phyloP scores from a whole-genome alignment of 108 stramenopile genomes.

The Cyclostephanos invisitatus region DNA sequence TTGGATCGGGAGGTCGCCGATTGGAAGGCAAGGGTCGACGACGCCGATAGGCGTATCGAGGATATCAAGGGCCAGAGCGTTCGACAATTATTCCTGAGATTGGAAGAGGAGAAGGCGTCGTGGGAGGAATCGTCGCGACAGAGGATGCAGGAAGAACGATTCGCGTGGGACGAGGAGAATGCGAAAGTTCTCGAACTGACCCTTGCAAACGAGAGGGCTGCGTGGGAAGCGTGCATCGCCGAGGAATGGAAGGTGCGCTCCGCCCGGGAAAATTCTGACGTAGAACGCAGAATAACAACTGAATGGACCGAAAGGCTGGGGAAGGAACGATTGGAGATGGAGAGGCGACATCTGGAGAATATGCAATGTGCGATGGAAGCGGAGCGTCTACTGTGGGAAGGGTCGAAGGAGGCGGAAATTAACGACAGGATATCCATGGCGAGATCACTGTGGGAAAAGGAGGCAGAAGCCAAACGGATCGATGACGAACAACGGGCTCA shows the following conservation, averaged over 20 bases:
- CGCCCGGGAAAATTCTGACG: constrained; percentile 2
- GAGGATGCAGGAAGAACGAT: constrained; percentile 30
- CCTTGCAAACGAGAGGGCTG: constrained; percentile 20
- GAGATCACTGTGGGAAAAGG: constrained; percentile 25
- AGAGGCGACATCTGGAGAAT: constrained; percentile 15
- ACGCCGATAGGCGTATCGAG: constrained; percentile 28
- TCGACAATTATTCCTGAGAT: constrained; percentile 36
- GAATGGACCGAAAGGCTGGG: constrained; percentile 27
- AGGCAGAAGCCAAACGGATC: not conserved
- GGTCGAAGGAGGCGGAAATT: constrained; percentile 35
- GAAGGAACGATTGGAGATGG: constrained; percentile 24
- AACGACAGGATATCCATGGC: constrained; percentile 30
- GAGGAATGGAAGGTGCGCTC: constrained; percentile 16
- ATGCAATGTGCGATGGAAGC: constrained; percentile 32
- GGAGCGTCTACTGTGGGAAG: constrained; percentile 30
- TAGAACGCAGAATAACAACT: constrained; percentile 21
- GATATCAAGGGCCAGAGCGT: constrained; percentile 47
- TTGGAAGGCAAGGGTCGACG: constrained; percentile 44
- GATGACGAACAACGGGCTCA: not conserved
- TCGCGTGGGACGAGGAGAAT: constrained; percentile 19
- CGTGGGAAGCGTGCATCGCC: constrained; percentile 23
- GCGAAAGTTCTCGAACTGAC: constrained; percentile 18
- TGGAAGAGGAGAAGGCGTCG: constrained; percentile 36
- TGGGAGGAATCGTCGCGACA: constrained; percentile 13
- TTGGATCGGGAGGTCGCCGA: constrained; percentile 50